Base-by-base conservation (phyloP, 768 basidiomycete species). In the Daedaleopsis nitida region DNA sequence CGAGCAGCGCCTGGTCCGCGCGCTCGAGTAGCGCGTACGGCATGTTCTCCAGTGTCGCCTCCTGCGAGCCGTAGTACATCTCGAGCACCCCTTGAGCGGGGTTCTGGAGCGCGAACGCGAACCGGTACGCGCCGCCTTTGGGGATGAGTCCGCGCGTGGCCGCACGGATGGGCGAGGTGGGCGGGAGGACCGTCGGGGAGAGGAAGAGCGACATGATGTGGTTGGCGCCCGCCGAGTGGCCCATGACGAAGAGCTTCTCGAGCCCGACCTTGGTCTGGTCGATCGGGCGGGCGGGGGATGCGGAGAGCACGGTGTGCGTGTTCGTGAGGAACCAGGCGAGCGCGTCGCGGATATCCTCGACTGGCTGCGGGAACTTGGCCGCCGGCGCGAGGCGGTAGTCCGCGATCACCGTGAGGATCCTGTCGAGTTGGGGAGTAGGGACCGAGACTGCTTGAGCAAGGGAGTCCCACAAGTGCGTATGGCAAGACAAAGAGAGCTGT, bases 331-430 rank as follows among this genome's bases (percentile, higher is more conserved):
- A 72, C 85, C 86, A 89, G 21, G 76, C 66, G 8, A 87, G 66
- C 12, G 87, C 86, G 62, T 87, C 85, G 13, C 81, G 81, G 8
- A 88, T 68, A 66, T 89, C 87, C 63, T 84, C 78, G 0, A 79
- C 80, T 0, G 81, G 77, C 0, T 74, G 76, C 0, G 88, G 88
- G 69, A 81, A 88, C n/a, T 70, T 75, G 58, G 79, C 80, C 34
- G 80, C 68, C 6, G 87, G 87, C 5, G 81, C 81, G 43, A 90
- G 80, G 0, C 86, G 83, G 65, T 90, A 89, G 73, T 90, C 86
- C 0, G 88, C 80, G 63, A 90, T 84, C 65, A 88, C 74, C 17
- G 82, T 83, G 63, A 88, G 62, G 72, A 86, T 81, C 0, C 69
- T 72, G 12, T 19, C n/a, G n/a, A n/a, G n/a, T n/a, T n/a, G n/a